A percentile compares a stretch with the other conserved stretches of the same genome.
Evolutionary conservation across 441 rosid genomes (phyloP).

Genomic region (Hura crepitans): DNA sequence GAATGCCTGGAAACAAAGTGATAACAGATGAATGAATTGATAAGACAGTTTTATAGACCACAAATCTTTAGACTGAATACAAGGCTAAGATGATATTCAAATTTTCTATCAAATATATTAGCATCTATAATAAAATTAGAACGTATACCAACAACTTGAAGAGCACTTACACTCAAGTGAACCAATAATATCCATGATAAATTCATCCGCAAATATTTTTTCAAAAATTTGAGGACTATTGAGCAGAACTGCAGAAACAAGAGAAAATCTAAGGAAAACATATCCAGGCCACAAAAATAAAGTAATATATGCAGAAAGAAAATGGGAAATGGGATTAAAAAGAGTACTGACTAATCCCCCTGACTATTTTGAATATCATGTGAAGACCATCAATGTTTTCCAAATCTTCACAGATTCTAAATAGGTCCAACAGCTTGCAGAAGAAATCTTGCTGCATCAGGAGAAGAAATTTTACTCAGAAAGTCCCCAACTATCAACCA

Average conservation of each 20-base stretch:
- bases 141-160: constrained; percentile 4
- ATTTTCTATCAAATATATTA: neutral
- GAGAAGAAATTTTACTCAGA: constrained; percentile 24
- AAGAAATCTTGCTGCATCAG: constrained; percentile 80
- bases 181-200: constrained; percentile 91
- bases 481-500: neutral
- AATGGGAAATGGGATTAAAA: neutral
- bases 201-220: constrained; percentile 88
- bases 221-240: constrained; percentile 89
- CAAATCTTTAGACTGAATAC: neutral
- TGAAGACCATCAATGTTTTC: constrained; percentile 87
- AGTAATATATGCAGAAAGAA: constrained; percentile 8
- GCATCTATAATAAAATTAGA: neutral
- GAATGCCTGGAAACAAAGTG: constrained; percentile 7
- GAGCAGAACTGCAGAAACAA: constrained; percentile 65
- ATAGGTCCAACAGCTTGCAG: constrained; percentile 75
- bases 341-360: constrained; percentile 75
- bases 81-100: constrained; percentile 4
- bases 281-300: constrained; percentile 19
- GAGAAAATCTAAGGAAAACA: constrained; percentile 25
- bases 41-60: neutral
- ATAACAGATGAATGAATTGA: neutral
- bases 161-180: constrained; percentile 88
- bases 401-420: constrained; percentile 85
- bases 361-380: constrained; percentile 89